Evolutionary conservation across 768 basidiomycete species (phyloP).

Genomic region (Mycena floridula): DNA sequence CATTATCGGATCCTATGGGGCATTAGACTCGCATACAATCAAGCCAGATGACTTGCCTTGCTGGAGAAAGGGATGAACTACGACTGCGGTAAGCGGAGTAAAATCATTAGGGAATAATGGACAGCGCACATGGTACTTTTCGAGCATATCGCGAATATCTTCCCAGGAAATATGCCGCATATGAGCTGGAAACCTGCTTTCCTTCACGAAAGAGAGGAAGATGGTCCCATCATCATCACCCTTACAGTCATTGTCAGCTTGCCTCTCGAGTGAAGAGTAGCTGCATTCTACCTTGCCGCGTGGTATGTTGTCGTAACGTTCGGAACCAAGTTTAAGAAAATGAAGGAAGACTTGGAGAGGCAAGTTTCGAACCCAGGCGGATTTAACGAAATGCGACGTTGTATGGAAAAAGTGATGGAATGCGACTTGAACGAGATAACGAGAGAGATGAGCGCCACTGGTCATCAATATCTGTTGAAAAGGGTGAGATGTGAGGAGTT

Average conservation of each 20-base stretch:
- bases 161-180: slow-evolving; percentile 59
- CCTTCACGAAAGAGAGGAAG: slow-evolving; percentile 61
- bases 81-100: slow-evolving; percentile 11
- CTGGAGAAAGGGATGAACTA: slow-evolving; percentile 77
- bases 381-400: slow-evolving; percentile 68
- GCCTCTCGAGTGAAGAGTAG: slow-evolving; percentile 1
- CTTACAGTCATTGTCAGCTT: slow-evolving; percentile 21
- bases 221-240: slow-evolving; percentile 70
- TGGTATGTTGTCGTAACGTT: slow-evolving; percentile 61
- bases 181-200: slow-evolving; percentile 58
- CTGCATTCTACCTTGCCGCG: slow-evolving; percentile 40
- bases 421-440: slow-evolving; percentile 73
- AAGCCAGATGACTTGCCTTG: slow-evolving; percentile 37
- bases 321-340: slow-evolving; percentile 54
- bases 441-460: slow-evolving; percentile 73
- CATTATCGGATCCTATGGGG: slow-evolving; percentile 66
- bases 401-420: slow-evolving; percentile 77
- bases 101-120: slow-evolving; percentile 9
- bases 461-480: slow-evolving; percentile 55
- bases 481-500: neutral
- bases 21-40: slow-evolving; percentile 8
- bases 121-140: slow-evolving; percentile 58
- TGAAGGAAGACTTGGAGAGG: slow-evolving; percentile 55
- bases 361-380: slow-evolving; percentile 65
- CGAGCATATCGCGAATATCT: slow-evolving; percentile 56